These are phyloP conservation scores for Geosmithia flava DNA, from an alignment of 2,329 filamentous ascomycete genomes.

Conservation along the genomic window DNA sequence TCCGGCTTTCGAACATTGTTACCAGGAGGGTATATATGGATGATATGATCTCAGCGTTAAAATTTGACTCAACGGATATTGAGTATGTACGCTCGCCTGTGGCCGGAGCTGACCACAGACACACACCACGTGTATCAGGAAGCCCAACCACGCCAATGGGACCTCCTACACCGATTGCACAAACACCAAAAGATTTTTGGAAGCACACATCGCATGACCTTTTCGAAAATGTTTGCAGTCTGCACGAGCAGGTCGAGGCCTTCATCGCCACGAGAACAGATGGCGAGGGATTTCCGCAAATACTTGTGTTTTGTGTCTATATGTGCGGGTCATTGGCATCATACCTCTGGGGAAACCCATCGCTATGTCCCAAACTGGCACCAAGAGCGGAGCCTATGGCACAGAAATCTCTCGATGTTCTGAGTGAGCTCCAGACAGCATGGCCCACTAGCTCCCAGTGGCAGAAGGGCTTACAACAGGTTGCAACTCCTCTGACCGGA, in stretches of 20 bases:
- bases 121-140: neutral
- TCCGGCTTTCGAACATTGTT: slow-evolving; percentile 22
- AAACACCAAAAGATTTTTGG: slow-evolving; percentile 11
- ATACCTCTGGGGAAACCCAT: slow-evolving; percentile 16
- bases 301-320: slow-evolving; percentile 26
- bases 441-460: slow-evolving; percentile 12
- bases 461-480: slow-evolving; percentile 9
- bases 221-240: slow-evolving; percentile 19
- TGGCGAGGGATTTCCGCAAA: slow-evolving; percentile 19
- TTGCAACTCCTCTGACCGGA: slow-evolving; percentile 7
- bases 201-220: slow-evolving; percentile 14
- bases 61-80: neutral
- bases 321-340: slow-evolving; percentile 23
- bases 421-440: slow-evolving; percentile 11
- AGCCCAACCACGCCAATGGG: neutral
- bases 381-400: slow-evolving; percentile 12
- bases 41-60: slow-evolving; percentile 11
- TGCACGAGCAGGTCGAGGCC: slow-evolving; percentile 22
- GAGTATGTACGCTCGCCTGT: neutral
- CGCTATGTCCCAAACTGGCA: slow-evolving; percentile 12
- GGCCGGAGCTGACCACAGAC: no score
- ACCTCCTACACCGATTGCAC: neutral
- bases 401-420: slow-evolving; percentile 9
- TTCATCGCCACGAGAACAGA: slow-evolving; percentile 13
- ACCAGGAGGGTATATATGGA: slow-evolving; percentile 19